Evolutionary conservation across 768 basidiomycete species (phyloP).

Genomic region (Boletus pseudo-olivaceus): DNA sequence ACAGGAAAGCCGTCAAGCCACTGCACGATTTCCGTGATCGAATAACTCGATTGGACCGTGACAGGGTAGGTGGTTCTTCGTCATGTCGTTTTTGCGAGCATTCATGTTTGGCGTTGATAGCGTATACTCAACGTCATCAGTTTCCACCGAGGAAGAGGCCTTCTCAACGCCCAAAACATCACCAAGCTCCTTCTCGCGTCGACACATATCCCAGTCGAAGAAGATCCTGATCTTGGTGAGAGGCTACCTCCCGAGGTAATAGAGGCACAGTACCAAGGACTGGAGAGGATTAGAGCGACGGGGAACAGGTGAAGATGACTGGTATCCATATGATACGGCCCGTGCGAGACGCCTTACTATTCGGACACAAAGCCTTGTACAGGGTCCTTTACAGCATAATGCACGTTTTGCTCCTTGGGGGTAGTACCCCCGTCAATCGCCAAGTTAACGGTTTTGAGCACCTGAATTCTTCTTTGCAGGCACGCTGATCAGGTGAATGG

Average conservation of each 20-base stretch:
- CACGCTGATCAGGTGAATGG: not conserved
- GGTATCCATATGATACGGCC: not conserved
- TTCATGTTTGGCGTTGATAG: constrained; percentile 7
- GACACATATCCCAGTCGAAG: constrained; percentile 13
- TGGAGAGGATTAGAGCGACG: constrained; percentile 16
- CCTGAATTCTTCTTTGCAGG: too few relatives aligned
- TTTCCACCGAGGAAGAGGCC: constrained; percentile 23
- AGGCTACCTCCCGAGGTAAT: constrained; percentile 11
- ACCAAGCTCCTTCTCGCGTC: constrained; percentile 20
- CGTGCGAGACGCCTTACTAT: too few relatives aligned
- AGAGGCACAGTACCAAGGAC: constrained; percentile 2
- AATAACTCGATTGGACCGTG: constrained; percentile 12
- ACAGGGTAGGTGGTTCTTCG: constrained; percentile 6
- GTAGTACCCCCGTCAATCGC: not conserved
- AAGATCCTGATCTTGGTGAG: constrained; percentile 20
- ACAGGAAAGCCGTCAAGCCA: constrained; percentile 21
- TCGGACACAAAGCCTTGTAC: too few relatives aligned
- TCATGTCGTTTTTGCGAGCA: not conserved
- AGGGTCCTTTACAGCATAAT: not conserved
- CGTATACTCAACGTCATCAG: constrained; percentile 21
- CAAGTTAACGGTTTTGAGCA: not conserved
- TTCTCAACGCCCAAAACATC: constrained; percentile 17
- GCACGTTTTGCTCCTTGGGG: not conserved
- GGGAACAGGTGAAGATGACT: not conserved
- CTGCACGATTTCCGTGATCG: constrained; percentile 22